Evolutionary conservation across 345 rosid genomes (phyloP), one percentile per base, ranked within the genome.

Genomic region (Eucalyptus paniculata): DNA sequence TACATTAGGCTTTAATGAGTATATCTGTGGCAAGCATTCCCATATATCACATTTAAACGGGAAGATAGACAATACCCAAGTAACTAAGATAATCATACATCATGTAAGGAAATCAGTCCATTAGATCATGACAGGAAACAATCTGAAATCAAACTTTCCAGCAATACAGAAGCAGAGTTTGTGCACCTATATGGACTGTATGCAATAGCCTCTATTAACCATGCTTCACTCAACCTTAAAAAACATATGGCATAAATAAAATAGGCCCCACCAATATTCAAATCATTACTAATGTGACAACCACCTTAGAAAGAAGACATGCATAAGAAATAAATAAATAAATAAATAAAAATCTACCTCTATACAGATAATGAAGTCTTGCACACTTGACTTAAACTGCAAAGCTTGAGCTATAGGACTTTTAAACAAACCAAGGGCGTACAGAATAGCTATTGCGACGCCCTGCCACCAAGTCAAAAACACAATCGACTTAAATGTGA

Each of bases 401-500:
- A 96, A 94, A 91, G 94, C 95, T 92, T 97, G 96, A 86, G 99
- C 98, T 88, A 96, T 92, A 34, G 97, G 92, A 92, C 97, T 95
- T 93, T 95, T 95, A 90, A 98, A 95, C 93, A 98, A 94, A 88
- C 98, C 99, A 89, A 97, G 93, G 89, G 98, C 90, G 91, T 90
- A 95, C 88, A 98, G 92, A 87, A 97, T 92, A 92, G 99, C 99
- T 90, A 98, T 98, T 44, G 99, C 97, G 87, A 96, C 98, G 90
- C 99, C 99, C 95, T 98, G 99, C 99, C 99, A 97, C 99, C 99
- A 97, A 89, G 99, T 98, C 93, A 97, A 91, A 92, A 98, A 98
- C 89, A 98, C 99, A 85, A 98, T 98, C 13, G 99, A 97, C 90
- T 98, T 98, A 88, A 98, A 97, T 6, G 96, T 96, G 89, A 97